These are phyloP conservation scores for Saposhnikovia divaricata DNA, from an alignment of 129 eudicot genomes.

Conservation along the genomic window DNA sequence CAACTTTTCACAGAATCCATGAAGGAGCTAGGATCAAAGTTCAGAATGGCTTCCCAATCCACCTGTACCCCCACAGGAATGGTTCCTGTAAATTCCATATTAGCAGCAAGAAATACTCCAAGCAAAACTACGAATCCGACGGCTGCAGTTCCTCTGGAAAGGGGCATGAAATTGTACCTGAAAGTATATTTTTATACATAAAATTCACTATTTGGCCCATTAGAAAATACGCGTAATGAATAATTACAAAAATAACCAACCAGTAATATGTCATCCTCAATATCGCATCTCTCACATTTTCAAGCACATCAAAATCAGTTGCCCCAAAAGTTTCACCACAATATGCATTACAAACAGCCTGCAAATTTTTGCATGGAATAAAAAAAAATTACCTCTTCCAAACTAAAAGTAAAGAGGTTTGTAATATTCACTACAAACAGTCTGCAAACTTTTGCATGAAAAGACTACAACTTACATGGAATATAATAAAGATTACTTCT, in stretches of 20 bases:
- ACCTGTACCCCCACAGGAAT: conserved; percentile 86
- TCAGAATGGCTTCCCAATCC: conserved; percentile 93
- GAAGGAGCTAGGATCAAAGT: conserved; percentile 53
- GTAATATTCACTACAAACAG: conserved; percentile 58
- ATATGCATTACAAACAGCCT: conserved; percentile 78
- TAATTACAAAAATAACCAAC: conserved; percentile 29
- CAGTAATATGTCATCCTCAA: conserved; percentile 94
- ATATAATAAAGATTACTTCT: neutral
- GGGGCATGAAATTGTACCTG: conserved; percentile 98
- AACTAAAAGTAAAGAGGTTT: neutral
- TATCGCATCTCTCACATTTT: conserved; percentile 76
- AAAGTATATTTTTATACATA: neutral
- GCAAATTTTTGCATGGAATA: conserved; percentile 14
- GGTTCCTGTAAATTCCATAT: conserved; percentile 95
- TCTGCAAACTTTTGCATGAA: conserved; percentile 31
- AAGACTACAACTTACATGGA: neutral
- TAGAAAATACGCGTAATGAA: neutral
- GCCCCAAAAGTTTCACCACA: conserved; percentile 86
- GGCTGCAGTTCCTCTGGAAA: conserved; percentile 76
- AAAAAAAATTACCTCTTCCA: neutral
- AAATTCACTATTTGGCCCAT: neutral
- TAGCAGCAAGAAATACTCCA: conserved; percentile 84
- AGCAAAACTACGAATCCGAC: conserved; percentile 78
- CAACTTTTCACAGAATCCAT: conserved; percentile 64
- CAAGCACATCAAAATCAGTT: conserved; percentile 68